These are phyloP conservation scores for Paecilomyces niveus DNA, from an alignment of 2,329 filamentous ascomycete species.

Conservation along the genomic window DNA sequence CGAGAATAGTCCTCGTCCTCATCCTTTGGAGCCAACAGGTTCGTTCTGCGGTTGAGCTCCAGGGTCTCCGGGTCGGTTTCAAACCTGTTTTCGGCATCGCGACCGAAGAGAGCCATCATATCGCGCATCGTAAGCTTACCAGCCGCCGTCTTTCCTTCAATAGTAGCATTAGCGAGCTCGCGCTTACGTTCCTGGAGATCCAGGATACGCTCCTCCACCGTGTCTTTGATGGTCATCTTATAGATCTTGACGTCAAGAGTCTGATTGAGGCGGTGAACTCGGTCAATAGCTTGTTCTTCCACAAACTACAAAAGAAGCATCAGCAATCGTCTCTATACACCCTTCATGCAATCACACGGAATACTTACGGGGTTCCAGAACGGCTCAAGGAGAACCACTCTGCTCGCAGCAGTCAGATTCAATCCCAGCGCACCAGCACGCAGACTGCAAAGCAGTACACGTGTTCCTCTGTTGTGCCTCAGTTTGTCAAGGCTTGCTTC, in stretches of 20 bases:
- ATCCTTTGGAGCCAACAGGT: constrained; percentile 19
- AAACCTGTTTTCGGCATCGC: constrained; percentile 52
- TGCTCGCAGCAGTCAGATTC: constrained; percentile 86
- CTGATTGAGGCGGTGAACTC: constrained; percentile 96
- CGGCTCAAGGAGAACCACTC: constrained; percentile 91
- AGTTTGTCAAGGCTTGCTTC: constrained; percentile 77
- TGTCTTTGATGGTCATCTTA: constrained; percentile 78
- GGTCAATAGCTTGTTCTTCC: constrained; percentile 97
- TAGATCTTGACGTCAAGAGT: constrained; percentile 92
- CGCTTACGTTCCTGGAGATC: constrained; percentile 91
- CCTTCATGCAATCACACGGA: neutral
- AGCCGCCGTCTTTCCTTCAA: constrained; percentile 68
- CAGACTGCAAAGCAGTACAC: constrained; percentile 84
- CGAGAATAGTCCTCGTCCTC: constrained; percentile 14
- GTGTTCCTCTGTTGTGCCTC: constrained; percentile 64
- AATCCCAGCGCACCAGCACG: constrained; percentile 90
- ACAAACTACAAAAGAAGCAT: constrained; percentile 59
- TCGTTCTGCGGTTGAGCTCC: constrained; percentile 25
- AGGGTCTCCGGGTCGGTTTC: constrained; percentile 33
- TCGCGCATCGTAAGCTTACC: constrained; percentile 88
- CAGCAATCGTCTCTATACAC: constrained; percentile 5
- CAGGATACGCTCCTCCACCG: constrained; percentile 91
- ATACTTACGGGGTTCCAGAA: constrained; percentile 87
- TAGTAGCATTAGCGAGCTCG: constrained; percentile 80
- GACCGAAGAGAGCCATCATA: constrained; percentile 82